Evolutionary conservation across 2,329 filamentous ascomycete genomes (phyloP), one percentile per base, ranked within the genome.

Genomic region (Dendryphion nanum): DNA sequence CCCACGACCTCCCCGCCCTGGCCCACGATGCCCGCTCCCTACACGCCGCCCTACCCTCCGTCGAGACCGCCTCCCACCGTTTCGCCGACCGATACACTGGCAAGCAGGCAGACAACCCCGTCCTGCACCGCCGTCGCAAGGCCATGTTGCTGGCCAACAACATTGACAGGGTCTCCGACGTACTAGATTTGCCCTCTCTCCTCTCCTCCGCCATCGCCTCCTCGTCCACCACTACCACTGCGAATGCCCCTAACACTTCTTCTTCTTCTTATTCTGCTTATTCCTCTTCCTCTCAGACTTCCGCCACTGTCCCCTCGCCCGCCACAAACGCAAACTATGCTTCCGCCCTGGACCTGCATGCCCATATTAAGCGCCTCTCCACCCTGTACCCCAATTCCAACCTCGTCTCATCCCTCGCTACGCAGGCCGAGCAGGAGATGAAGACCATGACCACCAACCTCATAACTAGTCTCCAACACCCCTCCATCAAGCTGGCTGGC

Each of bases 311-410:
- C 5, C 41, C 53, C 3, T n/a, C n/a, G n/a, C n/a, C n/a, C n/a
- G n/a, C n/a, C n/a, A 62, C 70, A 5, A 77, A 73, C 7, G 79
- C 82, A 43, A 94, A 89, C 51, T 95, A 96, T 70, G 84, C 89
- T 2, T 87, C 89, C 0, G 90, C 90, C 0, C 74, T 98, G 21
- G 93, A 98, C 64, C 76, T 98, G 2, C 86, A 95, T 59, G 85
- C 87, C n/a, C 93, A 97, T 62, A 93, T 96, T 59, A 87, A 88
- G 51, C 81, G 93, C 6, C 74, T 98, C 5, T 82, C 89, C 44
- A 81, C 82, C 0, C 73, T 97, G 18, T 95, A 96, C 61, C 86
- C 90, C 0, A 74, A 83, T 36, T 95, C 89, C 0, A 72, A 78
- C 1, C 72, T 97, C 30, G 78, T 97, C 18, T 74, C 75, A 14